Percentiles rank a stretch among this genome's conserved stretches.
These are phyloP conservation scores for Xylaria bambusicola DNA, from an alignment of 495 filamentous ascomycete genomes.

Conservation along the genomic window DNA sequence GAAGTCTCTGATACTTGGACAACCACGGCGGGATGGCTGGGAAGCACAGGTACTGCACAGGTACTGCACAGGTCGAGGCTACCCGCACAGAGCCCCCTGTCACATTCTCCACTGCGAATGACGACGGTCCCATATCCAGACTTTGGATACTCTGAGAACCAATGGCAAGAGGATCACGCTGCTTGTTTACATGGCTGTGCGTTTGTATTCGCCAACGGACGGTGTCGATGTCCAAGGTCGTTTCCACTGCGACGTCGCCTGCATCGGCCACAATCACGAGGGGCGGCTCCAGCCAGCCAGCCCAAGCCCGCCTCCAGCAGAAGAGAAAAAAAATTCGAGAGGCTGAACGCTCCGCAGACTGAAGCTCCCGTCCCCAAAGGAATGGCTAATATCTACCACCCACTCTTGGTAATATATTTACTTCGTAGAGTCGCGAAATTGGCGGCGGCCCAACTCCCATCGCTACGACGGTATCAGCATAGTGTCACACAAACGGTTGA, in stretches of 20 bases:
- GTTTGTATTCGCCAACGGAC: slow-evolving; percentile 22
- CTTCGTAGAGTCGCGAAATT: slow-evolving; percentile 8
- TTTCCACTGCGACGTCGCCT: neutral
- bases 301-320: too few relatives aligned
- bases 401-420: too few relatives aligned
- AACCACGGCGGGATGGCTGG: slow-evolving; percentile 21
- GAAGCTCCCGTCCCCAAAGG: too few relatives aligned
- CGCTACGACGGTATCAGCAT: slow-evolving; percentile 10
- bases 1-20: slow-evolving; percentile 31
- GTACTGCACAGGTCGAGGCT: slow-evolving; percentile 21
- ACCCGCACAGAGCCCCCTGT: slow-evolving; percentile 13
- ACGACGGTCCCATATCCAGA: slow-evolving; percentile 31
- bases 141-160: slow-evolving; percentile 24
- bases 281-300: slow-evolving; percentile 1
- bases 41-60: neutral
- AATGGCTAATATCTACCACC: too few relatives aligned
- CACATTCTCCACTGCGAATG: slow-evolving; percentile 13
- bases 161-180: slow-evolving; percentile 22
- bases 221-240: slow-evolving; percentile 19
- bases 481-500: slow-evolving; percentile 20
- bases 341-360: slow-evolving; percentile 9
- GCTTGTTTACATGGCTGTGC: slow-evolving; percentile 32
- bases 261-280: slow-evolving; percentile 11
- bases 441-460: slow-evolving; percentile 7
- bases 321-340: slow-evolving; percentile 17